Evolutionary conservation across 108 stramenopile species (phyloP), one percentile per base, ranked within the genome.

Genomic region (Seminavis robusta): DNA sequence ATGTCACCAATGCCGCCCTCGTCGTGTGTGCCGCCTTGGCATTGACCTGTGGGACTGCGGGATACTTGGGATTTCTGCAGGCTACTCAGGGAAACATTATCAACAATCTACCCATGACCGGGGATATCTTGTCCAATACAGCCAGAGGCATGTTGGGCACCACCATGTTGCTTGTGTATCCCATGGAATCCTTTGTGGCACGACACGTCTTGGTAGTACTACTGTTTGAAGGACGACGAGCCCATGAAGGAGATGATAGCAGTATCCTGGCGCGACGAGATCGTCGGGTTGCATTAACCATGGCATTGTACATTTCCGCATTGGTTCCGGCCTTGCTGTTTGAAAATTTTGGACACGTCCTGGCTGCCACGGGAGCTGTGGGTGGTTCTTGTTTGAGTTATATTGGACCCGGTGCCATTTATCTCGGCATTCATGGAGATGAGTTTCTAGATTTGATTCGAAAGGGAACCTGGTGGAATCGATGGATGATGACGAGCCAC

Each of bases 121-220:
- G n/a, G n/a, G 23, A 60, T 28, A 62, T 50, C 11, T 27, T 59
- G 16, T 50, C 65, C 6, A 75, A 81, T 61, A 45, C 68, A 20
- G 69, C 83, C 19, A 45, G 83, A 29, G 72, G 53, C 6, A 60
- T 88, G 16, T 47, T 88, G 24, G 71, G 71, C 15, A 66, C 60
- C 13, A 86, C 85, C 8, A 92, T 92, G 91, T 68, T 92, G 21
- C 83, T 80, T 73, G 86, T 86, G 0, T 92, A 86, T 58, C 91
- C 91, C 1, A 72, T 88, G 73, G 87, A 85, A 56, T 61, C 69
- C n/a, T 92, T 84, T 63, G 83, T 92, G 38, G 80, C 82, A 21
- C 67, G 91, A 4, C 91, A 92, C 64, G 81, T 71, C 38, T 82
- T 74, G 46, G 74, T 92, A 10, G 89, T 87, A 0, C 42, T 86